Conservation (phyloP, 75 land plant genomes). For the Pinus tabuliformis region DNA sequence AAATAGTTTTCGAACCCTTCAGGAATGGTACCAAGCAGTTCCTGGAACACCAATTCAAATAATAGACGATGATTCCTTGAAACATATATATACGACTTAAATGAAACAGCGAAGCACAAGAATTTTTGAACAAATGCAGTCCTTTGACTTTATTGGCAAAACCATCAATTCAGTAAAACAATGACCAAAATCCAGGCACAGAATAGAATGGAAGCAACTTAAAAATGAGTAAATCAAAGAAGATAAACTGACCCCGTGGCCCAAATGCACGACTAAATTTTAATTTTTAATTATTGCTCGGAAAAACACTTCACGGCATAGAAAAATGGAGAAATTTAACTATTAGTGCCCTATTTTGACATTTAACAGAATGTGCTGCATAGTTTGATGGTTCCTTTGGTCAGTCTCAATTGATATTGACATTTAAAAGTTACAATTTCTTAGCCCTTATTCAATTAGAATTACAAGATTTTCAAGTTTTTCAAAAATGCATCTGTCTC, state of each 20-base stretch:
- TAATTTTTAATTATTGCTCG: too few relatives aligned
- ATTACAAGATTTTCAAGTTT: neutral
- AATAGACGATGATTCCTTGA: neutral
- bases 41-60: conserved; percentile 34
- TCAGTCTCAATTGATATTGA: too few relatives aligned
- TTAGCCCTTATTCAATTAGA: neutral
- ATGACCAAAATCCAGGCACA: neutral
- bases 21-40: conserved; percentile 64
- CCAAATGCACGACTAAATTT: too few relatives aligned
- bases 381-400: too few relatives aligned
- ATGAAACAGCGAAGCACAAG: neutral
- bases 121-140: neutral
- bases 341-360: too few relatives aligned
- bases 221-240: neutral
- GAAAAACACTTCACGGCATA: too few relatives aligned
- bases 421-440: too few relatives aligned
- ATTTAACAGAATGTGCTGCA: too few relatives aligned
- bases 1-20: conserved; percentile 90
- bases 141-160: neutral
- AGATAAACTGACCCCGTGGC: too few relatives aligned
- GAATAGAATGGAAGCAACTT: neutral
- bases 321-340: too few relatives aligned
- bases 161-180: neutral
- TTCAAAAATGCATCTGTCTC: neutral
- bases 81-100: neutral